Evolutionary conservation across 2,329 filamentous ascomycete species (phyloP).

Genomic region (Monascus ruber): DNA sequence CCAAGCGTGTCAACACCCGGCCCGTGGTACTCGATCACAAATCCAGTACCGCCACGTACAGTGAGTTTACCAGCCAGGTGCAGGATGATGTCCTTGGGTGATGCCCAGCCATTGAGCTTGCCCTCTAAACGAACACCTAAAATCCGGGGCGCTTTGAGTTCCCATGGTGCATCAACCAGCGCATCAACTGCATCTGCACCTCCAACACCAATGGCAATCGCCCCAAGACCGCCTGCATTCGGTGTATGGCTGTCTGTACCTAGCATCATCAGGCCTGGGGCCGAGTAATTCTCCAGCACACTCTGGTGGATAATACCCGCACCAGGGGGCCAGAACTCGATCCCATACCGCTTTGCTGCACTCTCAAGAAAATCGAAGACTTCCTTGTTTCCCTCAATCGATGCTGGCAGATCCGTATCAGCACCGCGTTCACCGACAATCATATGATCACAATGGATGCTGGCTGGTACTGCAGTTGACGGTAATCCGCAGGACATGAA

Average conservation of each 20-base stretch:
- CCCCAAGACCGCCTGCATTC: conserved; percentile 88
- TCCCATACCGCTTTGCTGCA: conserved; percentile 79
- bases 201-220: conserved; percentile 92
- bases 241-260: conserved; percentile 96
- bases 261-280: conserved; percentile 97
- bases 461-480: conserved; percentile 83
- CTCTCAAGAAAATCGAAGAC: conserved; percentile 96
- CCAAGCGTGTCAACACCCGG: conserved; percentile 81
- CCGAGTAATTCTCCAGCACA: conserved; percentile 92
- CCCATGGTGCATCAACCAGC: conserved; percentile 91
- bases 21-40: conserved; percentile 87
- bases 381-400: conserved; percentile 86
- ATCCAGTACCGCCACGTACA: conserved; percentile 87
- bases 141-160: conserved; percentile 87
- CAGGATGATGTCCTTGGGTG: conserved; percentile 92
- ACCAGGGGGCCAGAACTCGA: conserved; percentile 91
- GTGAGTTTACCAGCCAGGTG: conserved; percentile 80
- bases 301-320: conserved; percentile 97
- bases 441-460: conserved; percentile 98
- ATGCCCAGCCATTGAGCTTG: conserved; percentile 76
- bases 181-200: conserved; percentile 96
- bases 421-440: conserved; percentile 92
- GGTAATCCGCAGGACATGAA: conserved; percentile 96
- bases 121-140: conserved; percentile 77
- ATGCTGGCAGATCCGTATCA: conserved; percentile 69